A percentile compares a stretch with the other conserved stretches of the same genome.
Conservation (phyloP, 495 filamentous ascomycete genomes). For the Trichoderma virens region DNA sequence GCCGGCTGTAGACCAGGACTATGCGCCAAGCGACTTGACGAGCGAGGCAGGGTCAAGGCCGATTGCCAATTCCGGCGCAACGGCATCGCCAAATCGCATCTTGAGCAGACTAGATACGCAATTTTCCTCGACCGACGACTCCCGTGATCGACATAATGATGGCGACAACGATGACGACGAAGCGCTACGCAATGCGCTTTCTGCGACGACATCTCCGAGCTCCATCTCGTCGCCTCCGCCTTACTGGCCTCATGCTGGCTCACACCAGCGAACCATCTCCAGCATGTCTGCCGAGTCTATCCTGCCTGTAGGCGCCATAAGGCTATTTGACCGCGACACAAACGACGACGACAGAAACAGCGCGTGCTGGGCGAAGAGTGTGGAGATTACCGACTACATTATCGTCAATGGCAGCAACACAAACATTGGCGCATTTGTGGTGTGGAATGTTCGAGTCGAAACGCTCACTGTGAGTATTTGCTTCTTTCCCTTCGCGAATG, state of each 20-base stretch:
- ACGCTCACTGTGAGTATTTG: conserved; percentile 34
- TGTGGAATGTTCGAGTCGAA: conserved; percentile 49
- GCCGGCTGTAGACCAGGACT: conserved; percentile 2
- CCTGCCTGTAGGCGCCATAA: conserved; percentile 37
- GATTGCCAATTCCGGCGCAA: not conserved
- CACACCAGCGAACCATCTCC: conserved; percentile 25
- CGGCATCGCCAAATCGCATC: not conserved
- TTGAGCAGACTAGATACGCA: not conserved
- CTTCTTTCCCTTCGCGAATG: not conserved
- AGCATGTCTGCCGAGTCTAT: conserved; percentile 40
- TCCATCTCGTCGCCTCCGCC: conserved; percentile 6
- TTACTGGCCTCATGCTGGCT: not conserved
- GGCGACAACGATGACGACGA: not conserved
- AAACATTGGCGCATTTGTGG: conserved; percentile 49
- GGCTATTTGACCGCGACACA: conserved; percentile 45
- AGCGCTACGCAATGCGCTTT: not conserved
- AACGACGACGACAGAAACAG: conserved; percentile 39
- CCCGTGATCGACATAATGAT: not conserved
- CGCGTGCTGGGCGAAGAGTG: conserved; percentile 50
- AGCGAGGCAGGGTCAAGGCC: not conserved
- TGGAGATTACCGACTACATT: conserved; percentile 43
- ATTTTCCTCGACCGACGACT: not conserved
- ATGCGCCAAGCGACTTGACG: conserved; percentile 4
- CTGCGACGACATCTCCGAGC: not conserved
- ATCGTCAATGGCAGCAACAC: conserved; percentile 42